Base-by-base conservation (phyloP, 495 filamentous ascomycete genomes). In the Annulohypoxylon stygium region DNA sequence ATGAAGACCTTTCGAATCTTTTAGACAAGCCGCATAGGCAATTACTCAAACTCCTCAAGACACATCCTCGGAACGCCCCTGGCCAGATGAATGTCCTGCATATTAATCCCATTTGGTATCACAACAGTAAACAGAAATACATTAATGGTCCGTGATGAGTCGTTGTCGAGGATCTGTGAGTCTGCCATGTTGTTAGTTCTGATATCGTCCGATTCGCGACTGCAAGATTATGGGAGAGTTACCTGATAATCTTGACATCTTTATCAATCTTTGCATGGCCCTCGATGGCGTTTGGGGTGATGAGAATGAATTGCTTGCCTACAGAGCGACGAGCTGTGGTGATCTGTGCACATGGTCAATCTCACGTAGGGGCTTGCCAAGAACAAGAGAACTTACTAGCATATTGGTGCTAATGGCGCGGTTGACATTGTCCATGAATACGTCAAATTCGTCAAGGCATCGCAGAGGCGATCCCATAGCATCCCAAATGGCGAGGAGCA, bases 381-480 rank as follows among this genome's bases (percentile, higher is more conserved):
- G 26, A 10, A 30, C 58, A 33, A 4, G 59, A 43, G 18, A 59
- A 60, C 90, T 82, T 84, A 94, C 93, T 75, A 99, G 95, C 93
- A 98, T 95, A 70, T 92, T 92, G 70, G 97, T 97, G 74, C 93
- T 95, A 75, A 97, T 92, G 61, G 93, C 94, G 50, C 96, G 89
- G 79, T 99, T 99, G 64, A 98, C 93, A 70, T 90, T 92, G 75
- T 99, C 96, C 96, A 99, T 99, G 83, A 97, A 99, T 45, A 99
- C 96, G 82, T 99, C 96, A 76, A 98, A 99, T 82, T 99, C 96
- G 81, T 99, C 96, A 55, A 99, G 86, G 77, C 97, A 98, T 43
- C 96, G 88, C 61, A 99, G 90, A 0, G 95, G 95, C 10, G 92
- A 93, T 6, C 95, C 95, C 95, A 99, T 98, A 45, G 96, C 97